Evolutionary conservation across 805 yeast species (phyloP), one percentile per base, ranked within the genome.

Genomic region (Zygosaccharomyces lentus): DNA sequence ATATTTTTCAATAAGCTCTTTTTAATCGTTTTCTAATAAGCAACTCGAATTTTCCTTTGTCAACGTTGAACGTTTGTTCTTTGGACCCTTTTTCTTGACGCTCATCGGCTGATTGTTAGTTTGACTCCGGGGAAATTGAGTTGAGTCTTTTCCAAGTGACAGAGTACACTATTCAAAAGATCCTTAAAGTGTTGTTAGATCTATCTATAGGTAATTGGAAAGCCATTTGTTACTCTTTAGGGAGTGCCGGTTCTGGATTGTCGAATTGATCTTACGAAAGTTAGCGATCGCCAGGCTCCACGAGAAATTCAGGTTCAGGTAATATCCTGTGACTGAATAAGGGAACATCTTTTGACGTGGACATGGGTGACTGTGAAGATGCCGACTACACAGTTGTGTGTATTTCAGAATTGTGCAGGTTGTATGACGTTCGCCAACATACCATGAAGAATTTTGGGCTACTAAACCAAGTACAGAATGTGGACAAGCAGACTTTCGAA

Each of bases 381-480:
- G 16, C 21, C 13, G 31, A 15, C 13, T 27, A 24, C 34, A 24
- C 31, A 12, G 48, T 48, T 24, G 48, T 49, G 17, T 41, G 43
- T n/a, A 34, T 49, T 9, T 38, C 45, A 17, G 47, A 34, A 6
- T 49, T 49, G 37, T 49, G 52, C 37, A 39, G 31, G 9, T 39
- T 30, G 10, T 49, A 42, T 24, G 34, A 31, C 9, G 26, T 49
- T 10, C 21, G 40, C 8, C 32, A 32, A 21, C 38, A 34, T n/a
- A 45, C 41, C 12, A 43, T 40, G 24, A 26, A n/a, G 31, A 16
- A 34, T 13, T 27, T 45, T 26, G 54, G 54, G 1, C 13, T 55
- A 30, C 24, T 36, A 2, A 54, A 52, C 39, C 32, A 31, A 5
- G 51, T 53, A 9, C 19, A 27, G 3, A 13, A 37, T 7, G 45